Percentiles rank a stretch among this genome's conserved stretches.
These are phyloP conservation scores for Salvia sclarea DNA, from an alignment of 305 asterid genomes.

Conservation along the genomic window DNA sequence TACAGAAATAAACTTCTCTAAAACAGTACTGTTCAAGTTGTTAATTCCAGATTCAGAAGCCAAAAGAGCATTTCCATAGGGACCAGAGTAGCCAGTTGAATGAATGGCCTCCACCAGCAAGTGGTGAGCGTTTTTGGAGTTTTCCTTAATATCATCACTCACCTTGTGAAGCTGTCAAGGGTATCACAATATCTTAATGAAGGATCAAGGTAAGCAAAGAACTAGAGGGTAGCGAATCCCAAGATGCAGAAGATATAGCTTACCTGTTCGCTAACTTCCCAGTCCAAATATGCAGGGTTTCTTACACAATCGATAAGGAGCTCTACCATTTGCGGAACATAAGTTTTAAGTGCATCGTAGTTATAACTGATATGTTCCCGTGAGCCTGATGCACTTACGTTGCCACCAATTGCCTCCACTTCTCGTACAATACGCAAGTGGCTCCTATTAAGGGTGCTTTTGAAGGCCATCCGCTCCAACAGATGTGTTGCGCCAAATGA, in stretches of 20 bases:
- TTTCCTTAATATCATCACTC: slow-evolving; percentile 60
- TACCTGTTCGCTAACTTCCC: slow-evolving; percentile 95
- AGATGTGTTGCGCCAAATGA: slow-evolving; percentile 76
- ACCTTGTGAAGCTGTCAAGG: slow-evolving; percentile 62
- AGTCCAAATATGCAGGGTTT: slow-evolving; percentile 84
- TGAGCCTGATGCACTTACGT: slow-evolving; percentile 65
- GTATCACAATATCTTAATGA: slow-evolving; percentile 9
- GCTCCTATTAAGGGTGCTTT: slow-evolving; percentile 72
- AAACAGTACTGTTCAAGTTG: slow-evolving; percentile 50
- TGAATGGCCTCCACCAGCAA: slow-evolving; percentile 86
- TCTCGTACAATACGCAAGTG: slow-evolving; percentile 80
- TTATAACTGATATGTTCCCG: slow-evolving; percentile 78
- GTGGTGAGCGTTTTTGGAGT: slow-evolving; percentile 73
- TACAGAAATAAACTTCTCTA: slow-evolving; percentile 78
- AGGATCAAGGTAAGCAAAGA: slow-evolving; percentile 20
- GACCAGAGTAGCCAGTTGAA: slow-evolving; percentile 75
- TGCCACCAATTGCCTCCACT: slow-evolving; percentile 89
- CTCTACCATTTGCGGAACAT: slow-evolving; percentile 84
- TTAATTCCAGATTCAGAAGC: slow-evolving; percentile 63
- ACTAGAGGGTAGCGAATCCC: neutral
- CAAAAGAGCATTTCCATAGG: slow-evolving; percentile 62
- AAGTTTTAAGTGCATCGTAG: slow-evolving; percentile 71
- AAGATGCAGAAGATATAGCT: slow-evolving; percentile 6
- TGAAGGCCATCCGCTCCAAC: slow-evolving; percentile 85
- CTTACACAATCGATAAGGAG: slow-evolving; percentile 72